Base-by-base conservation (phyloP, 371 early-diverging fungal species). In the Lichtheimia corymbifera region DNA sequence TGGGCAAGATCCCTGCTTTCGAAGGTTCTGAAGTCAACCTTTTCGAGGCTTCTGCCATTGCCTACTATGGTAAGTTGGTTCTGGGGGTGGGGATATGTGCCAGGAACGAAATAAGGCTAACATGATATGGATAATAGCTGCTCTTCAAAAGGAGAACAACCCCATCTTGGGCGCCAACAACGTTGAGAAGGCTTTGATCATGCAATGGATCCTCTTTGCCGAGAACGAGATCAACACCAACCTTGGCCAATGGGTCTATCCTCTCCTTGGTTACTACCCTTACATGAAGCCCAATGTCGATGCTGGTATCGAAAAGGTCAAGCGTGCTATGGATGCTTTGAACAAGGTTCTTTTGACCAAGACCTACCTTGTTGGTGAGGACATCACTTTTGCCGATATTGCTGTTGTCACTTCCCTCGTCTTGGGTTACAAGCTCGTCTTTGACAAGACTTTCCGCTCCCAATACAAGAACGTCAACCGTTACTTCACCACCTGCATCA, bases 331-430 rank as follows among this genome's bases (percentile, higher is more conserved):
- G 55, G 70, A 61, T 56, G 87, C 77, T 53, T 76, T 96, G 30
- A 85, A 96, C 85, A 77, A 80, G 52, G 80, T 90, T 65, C 82
- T 97, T 24, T 59, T 85, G 59, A 83, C 79, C 83, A 84, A 84
- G 74, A 95, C 96, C 63, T 97, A 85, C 87, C 81, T 97, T 61
- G 95, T 96, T 47, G 97, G 94, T 61, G 95, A 97, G 79, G 82
- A 81, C 58, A 69, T 96, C 69, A 95, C 97, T 64, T 71, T 93
- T 45, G 97, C 97, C 54, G 97, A 97, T 76, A 88, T 97, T 70
- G 65, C 83, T 62, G 73, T 90, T 47, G 86, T 81, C 65, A 70
- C 77, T 55, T 59, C 88, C 47, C 81, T 96, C 67, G 56, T 82
- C 58, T 27, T 62, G 54, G 71, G 80, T 55, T 94, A 73, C 88